These are phyloP conservation scores for Coemansia sp. DNA, from an alignment of 192 early-diverging fungal genomes.

Conservation along the genomic window DNA sequence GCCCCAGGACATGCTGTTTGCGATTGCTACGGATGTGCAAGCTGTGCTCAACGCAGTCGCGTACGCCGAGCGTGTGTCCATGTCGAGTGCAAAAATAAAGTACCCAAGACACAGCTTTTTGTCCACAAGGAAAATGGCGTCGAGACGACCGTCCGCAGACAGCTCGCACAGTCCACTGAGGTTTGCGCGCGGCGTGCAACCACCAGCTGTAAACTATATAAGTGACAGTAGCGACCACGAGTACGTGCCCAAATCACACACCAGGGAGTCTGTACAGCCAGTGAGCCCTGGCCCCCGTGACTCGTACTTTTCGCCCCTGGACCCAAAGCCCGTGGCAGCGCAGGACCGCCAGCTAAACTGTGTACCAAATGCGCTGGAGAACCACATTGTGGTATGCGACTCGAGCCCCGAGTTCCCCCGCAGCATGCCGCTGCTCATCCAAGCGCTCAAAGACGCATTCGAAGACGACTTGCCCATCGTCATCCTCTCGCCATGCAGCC, in stretches of 20 bases:
- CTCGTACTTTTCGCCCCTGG: constrained; percentile 36
- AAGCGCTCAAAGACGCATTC: constrained; percentile 43
- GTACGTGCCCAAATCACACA: not conserved
- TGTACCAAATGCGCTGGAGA: constrained; percentile 15
- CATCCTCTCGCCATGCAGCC: constrained; percentile 27
- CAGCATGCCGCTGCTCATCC: constrained; percentile 46
- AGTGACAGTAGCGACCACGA: constrained; percentile 39
- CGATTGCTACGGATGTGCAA: constrained; percentile 48
- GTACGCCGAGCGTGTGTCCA: constrained; percentile 43
- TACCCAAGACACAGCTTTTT: not conserved
- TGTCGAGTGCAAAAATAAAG: constrained; percentile 20
- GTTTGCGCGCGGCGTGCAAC: not conserved
- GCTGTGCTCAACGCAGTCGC: constrained; percentile 35
- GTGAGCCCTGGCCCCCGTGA: not conserved
- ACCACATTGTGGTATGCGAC: constrained; percentile 52
- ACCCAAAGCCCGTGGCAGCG: not conserved
- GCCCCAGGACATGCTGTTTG: constrained; percentile 48
- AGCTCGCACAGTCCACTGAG: constrained; percentile 4
- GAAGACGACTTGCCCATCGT: constrained; percentile 41
- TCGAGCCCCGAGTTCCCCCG: constrained; percentile 45
- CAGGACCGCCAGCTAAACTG: constrained; percentile 5
- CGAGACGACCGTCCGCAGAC: not conserved
- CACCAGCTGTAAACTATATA: constrained; percentile 25
- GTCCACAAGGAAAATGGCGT: not conserved
- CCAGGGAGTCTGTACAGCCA: not conserved